Evolutionary conservation across 2,329 filamentous ascomycete genomes (phyloP).

Genomic region (Arthrobotrys sinensis): DNA sequence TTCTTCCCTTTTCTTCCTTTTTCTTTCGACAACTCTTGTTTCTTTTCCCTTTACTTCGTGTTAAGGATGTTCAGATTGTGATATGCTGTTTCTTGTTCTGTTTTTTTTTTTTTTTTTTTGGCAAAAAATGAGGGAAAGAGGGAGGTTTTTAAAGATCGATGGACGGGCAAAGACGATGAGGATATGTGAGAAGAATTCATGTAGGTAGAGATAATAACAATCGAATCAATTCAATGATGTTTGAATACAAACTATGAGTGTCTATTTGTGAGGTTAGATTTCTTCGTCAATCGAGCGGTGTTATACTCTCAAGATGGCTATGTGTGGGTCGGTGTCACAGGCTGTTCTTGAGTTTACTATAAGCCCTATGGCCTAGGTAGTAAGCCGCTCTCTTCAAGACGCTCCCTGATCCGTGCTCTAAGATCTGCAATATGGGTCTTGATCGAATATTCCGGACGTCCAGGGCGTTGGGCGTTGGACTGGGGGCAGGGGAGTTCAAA

Average conservation of each 20-base stretch:
- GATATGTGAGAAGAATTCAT: constrained; percentile 23
- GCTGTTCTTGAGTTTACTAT: too few relatives aligned
- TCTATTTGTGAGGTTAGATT: background rate
- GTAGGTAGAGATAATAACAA: constrained; percentile 29
- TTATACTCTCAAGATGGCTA: too few relatives aligned
- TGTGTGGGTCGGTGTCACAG: too few relatives aligned
- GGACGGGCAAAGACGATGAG: constrained; percentile 3
- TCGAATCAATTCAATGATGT: constrained; percentile 16
- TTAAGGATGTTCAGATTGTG: constrained; percentile 11
- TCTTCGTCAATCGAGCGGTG: too few relatives aligned
- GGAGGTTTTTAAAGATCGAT: background rate
- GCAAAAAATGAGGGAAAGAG: constrained; percentile 11
- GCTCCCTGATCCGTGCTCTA: too few relatives aligned
- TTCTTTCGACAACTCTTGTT: background rate
- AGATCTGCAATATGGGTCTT: too few relatives aligned
- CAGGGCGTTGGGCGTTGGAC: too few relatives aligned
- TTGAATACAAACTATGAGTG: background rate
- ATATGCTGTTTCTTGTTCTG: background rate
- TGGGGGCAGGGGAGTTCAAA: too few relatives aligned
- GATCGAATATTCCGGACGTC: too few relatives aligned
- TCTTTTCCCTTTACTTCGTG: background rate
- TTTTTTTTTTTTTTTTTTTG: background rate
- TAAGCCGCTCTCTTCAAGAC: too few relatives aligned
- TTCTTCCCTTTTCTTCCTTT: background rate
- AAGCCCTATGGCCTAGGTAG: too few relatives aligned